Evolutionary conservation across 2,329 filamentous ascomycete genomes (phyloP), one percentile per base, ranked within the genome.

Genomic region (Penicillium freii): DNA sequence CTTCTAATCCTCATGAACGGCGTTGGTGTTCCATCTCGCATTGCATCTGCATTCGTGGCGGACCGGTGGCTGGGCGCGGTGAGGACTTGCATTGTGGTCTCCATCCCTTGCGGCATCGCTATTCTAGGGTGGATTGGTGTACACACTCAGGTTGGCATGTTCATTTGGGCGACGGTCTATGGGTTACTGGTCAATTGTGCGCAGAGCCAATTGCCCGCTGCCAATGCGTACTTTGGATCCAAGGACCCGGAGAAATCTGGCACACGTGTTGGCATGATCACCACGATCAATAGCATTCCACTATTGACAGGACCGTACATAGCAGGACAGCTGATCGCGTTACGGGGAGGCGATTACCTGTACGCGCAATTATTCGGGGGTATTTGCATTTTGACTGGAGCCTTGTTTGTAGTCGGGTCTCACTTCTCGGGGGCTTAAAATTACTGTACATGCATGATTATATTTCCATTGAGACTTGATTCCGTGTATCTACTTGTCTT

Each of bases 211-310:
- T 81, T 79, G 55, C 77, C 76, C 0, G 74, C 76, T 1, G 71
- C 74, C 27, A 46, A 40, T 42, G 54, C 2, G 60, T 80, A 44
- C 71, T 75, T 1, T 75, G 70, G 47, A 60, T 81, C 79, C 0
- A 74, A 72, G n/a, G 79, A 81, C 59, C 62, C 80, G 63, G 76
- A 71, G 31, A 79, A 79, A 54, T 71, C 75, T 0, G 79, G 79
- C 0, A 76, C 77, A 3, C 68, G 79, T 17, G 77, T 80, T 61
- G 80, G 80, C 0, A 80, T 81, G 75, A 77, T 78, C 0, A 78
- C 81, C 55, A 73, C 71, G 0, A 71, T 80, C 27, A 74, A 80
- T 11, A 77, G 75, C 9, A 62, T 81, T 29, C 77, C 77, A 0
- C 73, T 71, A 19, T 66, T 81, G 39, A 77, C 76, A 3, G 79